phyloP scores from a whole-genome alignment of 768 basidiomycete species.

The Agrocybe praecox region DNA sequence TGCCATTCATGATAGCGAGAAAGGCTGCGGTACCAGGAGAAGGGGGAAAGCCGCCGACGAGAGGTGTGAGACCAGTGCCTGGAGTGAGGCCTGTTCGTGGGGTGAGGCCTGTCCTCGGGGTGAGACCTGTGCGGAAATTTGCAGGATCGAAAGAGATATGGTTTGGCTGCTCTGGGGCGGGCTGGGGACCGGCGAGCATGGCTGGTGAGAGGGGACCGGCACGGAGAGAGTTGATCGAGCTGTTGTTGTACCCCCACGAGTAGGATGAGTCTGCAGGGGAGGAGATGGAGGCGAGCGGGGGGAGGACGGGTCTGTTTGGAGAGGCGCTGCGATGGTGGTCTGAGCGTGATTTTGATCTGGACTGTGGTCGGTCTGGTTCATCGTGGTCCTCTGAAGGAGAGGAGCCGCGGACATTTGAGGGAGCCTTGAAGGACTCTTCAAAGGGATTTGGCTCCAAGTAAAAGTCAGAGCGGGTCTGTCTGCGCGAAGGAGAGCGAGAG shows the following conservation, averaged over 20 bases:
- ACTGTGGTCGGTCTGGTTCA: slow-evolving; percentile 21
- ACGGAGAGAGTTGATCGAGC: slow-evolving; percentile 76
- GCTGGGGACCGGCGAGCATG: slow-evolving; percentile 90
- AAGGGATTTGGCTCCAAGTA: slow-evolving; percentile 90
- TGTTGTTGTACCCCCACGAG: slow-evolving; percentile 67
- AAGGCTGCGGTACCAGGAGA: slow-evolving; percentile 92
- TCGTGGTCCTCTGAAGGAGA: slow-evolving; percentile 11
- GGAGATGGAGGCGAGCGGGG: slow-evolving; percentile 78
- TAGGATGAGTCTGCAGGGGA: slow-evolving; percentile 68
- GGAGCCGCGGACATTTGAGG: slow-evolving; percentile 52
- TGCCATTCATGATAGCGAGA: slow-evolving; percentile 86
- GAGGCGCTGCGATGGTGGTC: slow-evolving; percentile 42
- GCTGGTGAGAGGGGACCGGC: slow-evolving; percentile 95
- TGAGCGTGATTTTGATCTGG: slow-evolving; percentile 28
- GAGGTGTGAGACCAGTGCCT: slow-evolving; percentile 76
- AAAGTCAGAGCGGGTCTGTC: slow-evolving; percentile 66
- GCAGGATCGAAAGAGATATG: slow-evolving; percentile 68
- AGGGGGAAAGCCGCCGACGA: slow-evolving; percentile 81
- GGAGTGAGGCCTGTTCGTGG: slow-evolving; percentile 83
- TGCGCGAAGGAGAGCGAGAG: slow-evolving; percentile 33
- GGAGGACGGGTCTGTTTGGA: slow-evolving; percentile 72
- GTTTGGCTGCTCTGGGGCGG: slow-evolving; percentile 35
- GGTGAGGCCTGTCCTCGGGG: slow-evolving; percentile 84
- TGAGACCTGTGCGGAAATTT: slow-evolving; percentile 83
- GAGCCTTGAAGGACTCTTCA: slow-evolving; percentile 87